Base-by-base conservation (phyloP, 2,329 filamentous ascomycete species). In the Fusarium paranaense region DNA sequence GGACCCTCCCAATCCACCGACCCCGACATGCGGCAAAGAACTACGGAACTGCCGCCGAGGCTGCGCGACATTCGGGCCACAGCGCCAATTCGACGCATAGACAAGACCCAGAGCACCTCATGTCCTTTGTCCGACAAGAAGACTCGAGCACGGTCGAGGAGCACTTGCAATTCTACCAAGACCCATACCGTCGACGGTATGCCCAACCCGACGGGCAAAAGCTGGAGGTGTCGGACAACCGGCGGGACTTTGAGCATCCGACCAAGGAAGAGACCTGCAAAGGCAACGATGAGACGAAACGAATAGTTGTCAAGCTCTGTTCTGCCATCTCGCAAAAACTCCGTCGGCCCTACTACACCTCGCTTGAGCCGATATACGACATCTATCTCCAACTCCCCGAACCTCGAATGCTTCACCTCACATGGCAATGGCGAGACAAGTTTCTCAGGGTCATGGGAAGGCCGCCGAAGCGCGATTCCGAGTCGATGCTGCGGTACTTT, bases 401-500 rank as follows among this genome's bases (percentile, higher is more conserved):
- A 65, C 87, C 86, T 6, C 85, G 88, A 42, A 87, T 89, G 83
- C 78, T 86, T 5, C 82, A 87, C 61, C 79, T 92, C 3, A 83
- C 84, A 10, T 83, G 85, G 69, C 79, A 82, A 14, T 83, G 90
- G 57, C 89, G 95, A 20, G 90, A 91, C 62, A 82, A 85, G 9
- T 85, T 97, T 22, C 85, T 97, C 62, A 90, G 89, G 64, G 89
- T 91, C 47, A 89, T 98, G 71, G 91, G 93, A 22, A 88, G 89
- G 54, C 89, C 90, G 10, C 86, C 89, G 59, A 86, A 87, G 42
- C 88, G 90, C 66, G 84, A 88, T 59, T 82, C 88, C 18, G 86
- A 83, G 72, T 88, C 90, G 56, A 97, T 95, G 93, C 86, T 94
- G 77, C 92, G 94, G 64, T 98, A 96, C 82, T 92, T 98, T 72